A percentile compares a stretch with the other conserved stretches of the same genome.
phyloP scores from a whole-genome alignment of 768 basidiomycete species.

The Rubroboletus pulcherrimus region DNA sequence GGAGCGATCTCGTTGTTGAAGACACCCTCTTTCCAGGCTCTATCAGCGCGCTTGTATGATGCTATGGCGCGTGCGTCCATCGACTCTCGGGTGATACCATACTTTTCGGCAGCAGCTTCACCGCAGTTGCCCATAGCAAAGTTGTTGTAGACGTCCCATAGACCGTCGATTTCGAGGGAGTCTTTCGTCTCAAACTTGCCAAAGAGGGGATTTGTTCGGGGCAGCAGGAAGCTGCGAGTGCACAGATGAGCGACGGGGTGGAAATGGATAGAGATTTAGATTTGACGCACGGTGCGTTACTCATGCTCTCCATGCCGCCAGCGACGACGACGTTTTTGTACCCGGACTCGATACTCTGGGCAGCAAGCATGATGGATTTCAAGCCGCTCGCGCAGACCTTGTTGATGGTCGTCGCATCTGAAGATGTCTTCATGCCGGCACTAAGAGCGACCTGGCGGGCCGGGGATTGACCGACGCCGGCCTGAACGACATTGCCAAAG shows the following conservation, averaged over 20 bases:
- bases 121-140: conserved; percentile 98
- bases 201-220: conserved; percentile 77
- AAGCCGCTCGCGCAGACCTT: conserved; percentile 99
- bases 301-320: conserved; percentile 99
- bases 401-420: conserved; percentile 98
- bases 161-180: conserved; percentile 87
- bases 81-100: conserved; percentile 78
- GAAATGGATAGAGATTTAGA: background rate
- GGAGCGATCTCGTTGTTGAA: conserved; percentile 89
- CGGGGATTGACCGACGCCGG: conserved; percentile 96
- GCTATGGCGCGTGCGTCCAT: conserved; percentile 92
- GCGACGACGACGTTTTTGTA: conserved; percentile 84
- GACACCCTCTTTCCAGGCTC: conserved; percentile 82
- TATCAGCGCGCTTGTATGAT: conserved; percentile 90
- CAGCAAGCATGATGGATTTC: conserved; percentile 92
- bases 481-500: conserved; percentile 97
- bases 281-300: conserved; percentile 86
- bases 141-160: conserved; percentile 97
- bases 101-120: conserved; percentile 79
- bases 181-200: conserved; percentile 88
- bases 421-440: conserved; percentile 77
- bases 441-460: conserved; percentile 94
- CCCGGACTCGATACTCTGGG: conserved; percentile 86
- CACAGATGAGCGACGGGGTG: background rate
- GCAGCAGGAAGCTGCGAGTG: conserved; percentile 64